Evolutionary conservation across 2,329 filamentous ascomycete species (phyloP).

Genomic region (Madurella fahalii): DNA sequence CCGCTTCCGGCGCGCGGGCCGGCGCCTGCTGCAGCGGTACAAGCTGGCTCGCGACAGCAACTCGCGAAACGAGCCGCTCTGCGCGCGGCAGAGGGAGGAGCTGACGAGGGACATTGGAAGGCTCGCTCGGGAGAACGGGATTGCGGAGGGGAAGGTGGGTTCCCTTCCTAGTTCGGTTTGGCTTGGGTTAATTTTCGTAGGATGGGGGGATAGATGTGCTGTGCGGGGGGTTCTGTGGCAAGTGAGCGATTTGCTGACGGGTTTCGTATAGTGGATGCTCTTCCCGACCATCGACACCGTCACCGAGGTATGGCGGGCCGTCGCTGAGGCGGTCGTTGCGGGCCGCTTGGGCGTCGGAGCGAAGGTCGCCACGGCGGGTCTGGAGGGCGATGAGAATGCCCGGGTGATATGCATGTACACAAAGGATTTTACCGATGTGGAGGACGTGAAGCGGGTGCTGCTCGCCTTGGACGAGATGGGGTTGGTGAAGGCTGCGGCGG

Average conservation of each 20-base stretch:
- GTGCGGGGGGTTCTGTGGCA: no score
- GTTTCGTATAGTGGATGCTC: conserved; percentile 9
- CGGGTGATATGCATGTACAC: conserved; percentile 10
- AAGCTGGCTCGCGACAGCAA: neutral
- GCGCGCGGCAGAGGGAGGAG: neutral
- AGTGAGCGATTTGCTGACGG: no score
- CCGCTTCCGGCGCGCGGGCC: neutral
- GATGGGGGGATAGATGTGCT: no score
- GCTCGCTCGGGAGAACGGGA: neutral
- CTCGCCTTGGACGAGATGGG: neutral
- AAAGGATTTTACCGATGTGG: conserved; percentile 4
- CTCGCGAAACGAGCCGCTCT: neutral
- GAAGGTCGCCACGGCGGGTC: neutral
- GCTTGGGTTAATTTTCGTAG: no score
- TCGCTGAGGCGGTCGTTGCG: conserved; percentile 3
- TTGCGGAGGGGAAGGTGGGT: neutral
- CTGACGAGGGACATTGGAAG: neutral
- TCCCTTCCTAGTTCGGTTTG: no score
- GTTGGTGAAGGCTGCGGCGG: neutral
- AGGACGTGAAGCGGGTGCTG: conserved; percentile 7
- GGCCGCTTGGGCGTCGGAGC: neutral
- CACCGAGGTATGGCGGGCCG: conserved; percentile 5
- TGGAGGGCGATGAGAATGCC: neutral
- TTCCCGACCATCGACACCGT: neutral
- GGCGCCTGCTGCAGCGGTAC: neutral